Evolutionary conservation across 2,329 filamentous ascomycete genomes (phyloP), one percentile per base, ranked within the genome.

Genomic region (Xylariaceae sp.): DNA sequence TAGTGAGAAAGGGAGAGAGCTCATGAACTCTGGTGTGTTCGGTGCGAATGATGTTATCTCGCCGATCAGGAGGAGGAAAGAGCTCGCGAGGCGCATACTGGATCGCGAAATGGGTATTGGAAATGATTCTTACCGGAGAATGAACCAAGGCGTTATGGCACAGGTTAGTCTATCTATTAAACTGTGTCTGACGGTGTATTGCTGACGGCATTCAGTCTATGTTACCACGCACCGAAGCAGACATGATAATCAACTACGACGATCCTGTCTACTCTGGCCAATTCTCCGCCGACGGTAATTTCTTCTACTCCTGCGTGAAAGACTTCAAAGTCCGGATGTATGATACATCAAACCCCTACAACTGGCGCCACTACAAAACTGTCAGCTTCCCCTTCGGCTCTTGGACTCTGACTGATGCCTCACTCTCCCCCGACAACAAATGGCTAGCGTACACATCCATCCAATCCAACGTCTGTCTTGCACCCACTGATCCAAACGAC

Each of bases 291-390:
- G 94, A 99, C 63, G 94, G 94, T 22, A 96, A 96, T 70, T 97
- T 97, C 75, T 97, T 97, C 75, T 97, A 93, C 67, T 86, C 88
- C 6, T 94, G 89, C 64, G 88, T 88, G 10, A 90, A 97, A 70
- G 92, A 97, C 70, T 96, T 96, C 73, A 88, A 85, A 61, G 91
- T 99, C 10, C 87, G 92, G 48, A 92, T 99, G 89, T 99, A 97
- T 71, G 93, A 97, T 69, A 97, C 94, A 0, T 92, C 89, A 1
- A 96, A 97, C 62, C 91, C 93, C 0, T 96, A 94, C 70, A 82
- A 91, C 59, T 99, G 94, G 94, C 88, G 87, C 67, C 92, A 96
- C 69, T 97, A 97, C 77, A 97, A 93, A 73, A 93, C 89, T 0
- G 89, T 91, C 5, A 75, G 78, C 28, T 96, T 94, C 69, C 90